Evolutionary conservation across 2,329 filamentous ascomycete genomes (phyloP), one percentile per base, ranked within the genome.

Genomic region (Alternaria metachromatica): DNA sequence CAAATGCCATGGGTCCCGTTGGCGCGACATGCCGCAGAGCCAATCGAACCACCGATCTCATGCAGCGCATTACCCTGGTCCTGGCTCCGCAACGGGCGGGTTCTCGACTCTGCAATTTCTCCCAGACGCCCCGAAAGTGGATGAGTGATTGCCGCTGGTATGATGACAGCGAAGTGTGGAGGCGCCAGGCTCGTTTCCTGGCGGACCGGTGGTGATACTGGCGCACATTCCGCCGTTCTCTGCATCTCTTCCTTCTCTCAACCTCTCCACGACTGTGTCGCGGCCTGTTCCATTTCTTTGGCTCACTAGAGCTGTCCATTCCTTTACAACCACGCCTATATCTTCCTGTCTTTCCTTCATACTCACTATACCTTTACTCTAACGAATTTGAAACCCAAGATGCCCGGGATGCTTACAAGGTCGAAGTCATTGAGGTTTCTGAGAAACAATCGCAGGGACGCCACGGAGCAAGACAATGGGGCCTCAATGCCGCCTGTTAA

Each of bases 281-380:
- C 62, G 65, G 68, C 64, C 62, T 68, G 62, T 66, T 60, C 66
- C n/a, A 30, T 44, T 56, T 51, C 28, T 63, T 72, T 79, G 76
- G 78, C 74, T 79, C 78, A 75, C 66, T 65, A 65, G 74, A 76
- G 79, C 79, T 72, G 79, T 81, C 79, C 79, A 75, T 72, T 81
- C 79, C 75, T 81, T 81, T 71, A 56, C 63, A 41, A 28, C 43
- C 28, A 62, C 56, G 59, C 37, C 53, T 58, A 66, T 60, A 56
- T 67, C 54, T 71, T 68, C 56, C 63, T 50, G 60, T 68, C 70
- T 55, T 64, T 74, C 66, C 62, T 72, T 71, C 62, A 58, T 67
- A 66, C 58, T 58, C 63, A 64, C 63, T 71, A 66, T 70, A 45
- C 62, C 55, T 67, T 65, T 65, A 78, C 73, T 66, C 70, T 77